phyloP scores from a whole-genome alignment of 75 land plant genomes.

The Pinus albicaulis region DNA sequence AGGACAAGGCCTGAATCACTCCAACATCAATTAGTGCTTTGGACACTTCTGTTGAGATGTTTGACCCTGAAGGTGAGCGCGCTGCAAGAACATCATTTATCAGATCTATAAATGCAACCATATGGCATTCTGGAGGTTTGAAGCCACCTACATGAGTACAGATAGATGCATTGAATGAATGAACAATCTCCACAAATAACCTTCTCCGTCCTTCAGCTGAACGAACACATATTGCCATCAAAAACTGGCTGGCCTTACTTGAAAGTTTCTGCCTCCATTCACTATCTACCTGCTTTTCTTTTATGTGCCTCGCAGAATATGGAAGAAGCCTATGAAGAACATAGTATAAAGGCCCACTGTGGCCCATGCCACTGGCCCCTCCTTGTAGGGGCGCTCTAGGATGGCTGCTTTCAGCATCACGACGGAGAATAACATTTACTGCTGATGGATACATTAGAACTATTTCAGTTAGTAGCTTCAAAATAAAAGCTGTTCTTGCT shows the following conservation, averaged over 20 bases:
- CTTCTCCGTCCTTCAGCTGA: conserved; percentile 88
- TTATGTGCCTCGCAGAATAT: conserved; percentile 35
- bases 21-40: conserved; percentile 90
- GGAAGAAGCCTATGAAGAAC: conserved; percentile 85
- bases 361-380: conserved; percentile 21
- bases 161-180: conserved; percentile 45
- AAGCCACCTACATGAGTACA: conserved; percentile 32
- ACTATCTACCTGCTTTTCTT: conserved; percentile 62
- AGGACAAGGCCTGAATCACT: conserved; percentile 69
- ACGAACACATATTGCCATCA: conserved; percentile 91
- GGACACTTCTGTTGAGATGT: conserved; percentile 89
- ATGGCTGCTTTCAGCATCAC: conserved; percentile 81
- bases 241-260: conserved; percentile 72
- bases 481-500: conserved; percentile 83
- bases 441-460: conserved; percentile 82
- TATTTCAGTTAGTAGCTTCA: conserved; percentile 86
- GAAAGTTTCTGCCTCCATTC: conserved; percentile 94
- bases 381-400: conserved; percentile 35
- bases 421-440: conserved; percentile 79
- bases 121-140: conserved; percentile 48
- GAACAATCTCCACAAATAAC: conserved; percentile 68
- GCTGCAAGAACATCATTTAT: conserved; percentile 85
- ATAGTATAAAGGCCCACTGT: conserved; percentile 83
- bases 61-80: conserved; percentile 86
- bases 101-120: conserved; percentile 79